phyloP scores from a whole-genome alignment of 2,329 filamentous ascomycete species.

The Microcyclospora tardicrescens region DNA sequence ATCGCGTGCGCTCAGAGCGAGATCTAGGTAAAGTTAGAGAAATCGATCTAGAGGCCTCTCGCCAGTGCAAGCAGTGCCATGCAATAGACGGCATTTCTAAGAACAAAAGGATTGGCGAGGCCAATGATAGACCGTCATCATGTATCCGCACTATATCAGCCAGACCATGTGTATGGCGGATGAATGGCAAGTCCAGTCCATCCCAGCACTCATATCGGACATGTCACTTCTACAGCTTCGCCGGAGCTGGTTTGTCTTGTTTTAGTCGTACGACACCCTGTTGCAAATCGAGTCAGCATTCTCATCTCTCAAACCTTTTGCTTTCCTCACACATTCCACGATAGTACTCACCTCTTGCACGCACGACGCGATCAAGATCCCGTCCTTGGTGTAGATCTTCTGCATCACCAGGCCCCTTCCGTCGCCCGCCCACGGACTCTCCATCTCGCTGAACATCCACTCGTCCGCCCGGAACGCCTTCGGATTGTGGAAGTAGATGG shows the following conservation, averaged over 20 bases:
- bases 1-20: no score
- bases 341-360: constrained; percentile 52
- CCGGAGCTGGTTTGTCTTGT: constrained; percentile 20
- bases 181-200: no score
- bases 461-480: constrained; percentile 41
- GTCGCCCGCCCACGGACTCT: constrained; percentile 68
- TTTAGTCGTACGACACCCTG: constrained; percentile 42
- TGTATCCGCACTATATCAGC: no score
- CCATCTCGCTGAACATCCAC: constrained; percentile 72
- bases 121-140: no score
- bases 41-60: no score
- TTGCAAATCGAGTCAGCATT: constrained; percentile 11
- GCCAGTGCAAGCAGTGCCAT: no score
- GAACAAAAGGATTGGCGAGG: no score
- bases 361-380: constrained; percentile 63
- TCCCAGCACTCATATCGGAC: background rate
- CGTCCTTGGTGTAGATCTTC: constrained; percentile 58
- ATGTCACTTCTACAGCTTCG: background rate
- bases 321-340: background rate
- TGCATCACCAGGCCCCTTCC: constrained; percentile 65
- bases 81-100: no score
- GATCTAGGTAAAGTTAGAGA: no score
- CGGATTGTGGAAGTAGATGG: constrained; percentile 43
- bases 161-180: no score
- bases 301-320: no score